These are phyloP conservation scores for Phytophthora parvispora DNA, from an alignment of 352 stramenopile genomes.

Conservation along the genomic window DNA sequence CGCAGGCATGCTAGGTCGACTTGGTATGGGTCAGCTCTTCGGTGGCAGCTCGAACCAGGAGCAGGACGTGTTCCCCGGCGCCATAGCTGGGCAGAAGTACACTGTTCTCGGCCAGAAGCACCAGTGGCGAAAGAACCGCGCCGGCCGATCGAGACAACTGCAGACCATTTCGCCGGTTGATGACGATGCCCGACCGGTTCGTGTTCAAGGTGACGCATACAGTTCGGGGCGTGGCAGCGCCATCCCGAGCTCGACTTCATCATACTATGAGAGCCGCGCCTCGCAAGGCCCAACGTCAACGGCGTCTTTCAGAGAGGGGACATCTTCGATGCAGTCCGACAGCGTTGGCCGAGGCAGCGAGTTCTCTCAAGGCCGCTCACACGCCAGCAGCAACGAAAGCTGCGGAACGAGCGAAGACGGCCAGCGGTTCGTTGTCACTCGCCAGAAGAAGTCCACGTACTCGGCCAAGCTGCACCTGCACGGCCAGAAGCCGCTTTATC, in stretches of 20 bases:
- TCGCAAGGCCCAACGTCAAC: slow-evolving; percentile 12
- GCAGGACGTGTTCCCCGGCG: slow-evolving; percentile 11
- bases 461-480: slow-evolving; percentile 66
- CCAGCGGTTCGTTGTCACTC: slow-evolving; percentile 59
- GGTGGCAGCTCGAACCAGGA: slow-evolving; percentile 51
- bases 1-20: slow-evolving; percentile 22
- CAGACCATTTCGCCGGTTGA: slow-evolving; percentile 58
- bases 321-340: slow-evolving; percentile 12
- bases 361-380: slow-evolving; percentile 27
- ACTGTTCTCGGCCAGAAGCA: slow-evolving; percentile 73
- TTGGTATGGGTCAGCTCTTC: slow-evolving; percentile 39
- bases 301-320: slow-evolving; percentile 17
- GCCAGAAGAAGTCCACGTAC: slow-evolving; percentile 70
- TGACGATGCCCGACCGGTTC: slow-evolving; percentile 27
- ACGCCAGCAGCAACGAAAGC: slow-evolving; percentile 24
- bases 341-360: slow-evolving; percentile 30
- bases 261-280: slow-evolving; percentile 14
- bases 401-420: slow-evolving; percentile 5
- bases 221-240: slow-evolving; percentile 23
- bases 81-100: slow-evolving; percentile 42
- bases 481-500: slow-evolving; percentile 75
- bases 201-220: slow-evolving; percentile 11
- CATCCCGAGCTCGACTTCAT: slow-evolving; percentile 15
- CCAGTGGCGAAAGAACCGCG: slow-evolving; percentile 61
- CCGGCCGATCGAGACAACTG: slow-evolving; percentile 39